phyloP scores from a whole-genome alignment of 495 filamentous ascomycete genomes.

The Astrothelium subdiscretum region DNA sequence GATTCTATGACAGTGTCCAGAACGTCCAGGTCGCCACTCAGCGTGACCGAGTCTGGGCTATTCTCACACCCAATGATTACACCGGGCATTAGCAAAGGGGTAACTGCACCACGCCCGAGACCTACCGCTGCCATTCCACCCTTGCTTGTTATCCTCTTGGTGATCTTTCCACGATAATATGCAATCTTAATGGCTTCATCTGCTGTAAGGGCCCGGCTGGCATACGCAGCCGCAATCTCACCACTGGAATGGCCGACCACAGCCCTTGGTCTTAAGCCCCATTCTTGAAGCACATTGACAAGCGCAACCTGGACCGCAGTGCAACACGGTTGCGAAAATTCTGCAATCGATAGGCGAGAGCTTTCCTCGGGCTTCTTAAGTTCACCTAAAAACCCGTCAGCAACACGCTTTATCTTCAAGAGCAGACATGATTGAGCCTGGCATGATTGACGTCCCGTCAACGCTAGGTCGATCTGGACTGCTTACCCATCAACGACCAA shows the following conservation, averaged over 20 bases:
- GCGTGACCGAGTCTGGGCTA: conserved; percentile 23
- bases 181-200: conserved; percentile 33
- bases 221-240: conserved; percentile 53
- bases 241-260: conserved; percentile 53
- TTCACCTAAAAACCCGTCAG: no score
- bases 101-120: neutral
- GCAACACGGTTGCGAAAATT: conserved; percentile 16
- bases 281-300: conserved; percentile 16
- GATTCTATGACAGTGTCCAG: conserved; percentile 7
- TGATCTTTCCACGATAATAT: conserved; percentile 30
- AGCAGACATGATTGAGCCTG: no score
- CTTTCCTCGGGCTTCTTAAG: conserved; percentile 13
- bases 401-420: no score
- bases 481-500: neutral
- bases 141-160: neutral
- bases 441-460: no score
- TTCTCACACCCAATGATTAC: conserved; percentile 24
- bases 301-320: conserved; percentile 19
- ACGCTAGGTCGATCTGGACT: no score
- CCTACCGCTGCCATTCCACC: conserved; percentile 22
- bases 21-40: conserved; percentile 20
- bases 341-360: conserved; percentile 11
- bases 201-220: conserved; percentile 36
- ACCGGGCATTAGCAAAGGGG: neutral
- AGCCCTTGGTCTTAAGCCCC: conserved; percentile 22